Conservation (phyloP, 225 moss, liverwort and hornwort genomes). For the Pseudisothecium myosuroides region DNA sequence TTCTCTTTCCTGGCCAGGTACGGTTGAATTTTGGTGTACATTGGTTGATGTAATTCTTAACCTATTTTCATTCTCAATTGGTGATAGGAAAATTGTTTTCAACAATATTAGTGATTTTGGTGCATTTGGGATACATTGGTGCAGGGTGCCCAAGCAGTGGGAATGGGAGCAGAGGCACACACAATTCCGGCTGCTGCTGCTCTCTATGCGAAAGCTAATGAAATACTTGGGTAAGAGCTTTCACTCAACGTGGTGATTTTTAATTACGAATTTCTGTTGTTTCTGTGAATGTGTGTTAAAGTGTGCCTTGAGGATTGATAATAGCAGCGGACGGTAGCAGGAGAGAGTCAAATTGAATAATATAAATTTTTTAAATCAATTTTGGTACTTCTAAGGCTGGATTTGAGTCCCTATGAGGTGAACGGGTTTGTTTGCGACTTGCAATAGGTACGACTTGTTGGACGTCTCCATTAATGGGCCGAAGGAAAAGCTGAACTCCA, state of each 20-base stretch:
- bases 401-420: neutral
- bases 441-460: constrained; percentile 74
- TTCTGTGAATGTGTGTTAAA: neutral
- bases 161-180: constrained; percentile 78
- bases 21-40: neutral
- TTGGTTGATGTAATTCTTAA: neutral
- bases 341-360: neutral
- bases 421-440: neutral
- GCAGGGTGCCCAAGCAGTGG: constrained; percentile 54
- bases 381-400: neutral
- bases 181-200: constrained; percentile 73
- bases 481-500: constrained; percentile 95
- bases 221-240: constrained; percentile 67
- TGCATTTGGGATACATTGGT: neutral
- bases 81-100: neutral
- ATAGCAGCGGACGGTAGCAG: neutral
- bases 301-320: neutral
- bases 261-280: neutral
- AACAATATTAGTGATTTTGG: neutral
- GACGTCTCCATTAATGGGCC: constrained; percentile 92
- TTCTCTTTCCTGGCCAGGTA: constrained; percentile 93
- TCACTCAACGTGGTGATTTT: neutral
- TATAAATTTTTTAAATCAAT: neutral
- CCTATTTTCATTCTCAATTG: neutral
- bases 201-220: constrained; percentile 76